Percentiles rank a stretch among this genome's conserved stretches.
These are phyloP conservation scores for Thalia dealbata DNA, from an alignment of 176 grass and related monocot species.

Conservation along the genomic window DNA sequence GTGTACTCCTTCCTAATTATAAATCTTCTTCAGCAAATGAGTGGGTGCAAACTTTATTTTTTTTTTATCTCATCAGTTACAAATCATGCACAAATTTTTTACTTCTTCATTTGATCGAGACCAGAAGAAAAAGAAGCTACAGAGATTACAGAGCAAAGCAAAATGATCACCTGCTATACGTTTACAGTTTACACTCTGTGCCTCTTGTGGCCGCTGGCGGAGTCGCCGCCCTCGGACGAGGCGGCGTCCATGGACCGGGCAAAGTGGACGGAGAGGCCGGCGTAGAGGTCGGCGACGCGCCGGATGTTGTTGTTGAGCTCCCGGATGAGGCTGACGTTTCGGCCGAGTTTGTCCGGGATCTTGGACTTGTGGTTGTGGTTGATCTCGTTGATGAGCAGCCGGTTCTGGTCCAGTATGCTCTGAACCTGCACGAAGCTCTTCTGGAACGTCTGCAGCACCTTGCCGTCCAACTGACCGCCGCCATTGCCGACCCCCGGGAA, in stretches of 20 bases:
- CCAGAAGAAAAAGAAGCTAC: too few species aligned
- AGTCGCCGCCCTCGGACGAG: background rate
- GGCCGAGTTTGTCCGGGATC: constrained; percentile 9
- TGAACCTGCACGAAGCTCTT: constrained; percentile 13
- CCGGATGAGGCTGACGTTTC: constrained; percentile 8
- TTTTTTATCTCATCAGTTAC: too few species aligned
- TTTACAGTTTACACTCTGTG: too few species aligned
- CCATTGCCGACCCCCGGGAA: background rate
- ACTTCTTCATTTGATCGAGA: too few species aligned
- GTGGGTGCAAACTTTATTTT: too few species aligned
- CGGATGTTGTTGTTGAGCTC: constrained; percentile 18
- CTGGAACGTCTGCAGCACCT: constrained; percentile 6
- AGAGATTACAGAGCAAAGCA: too few species aligned
- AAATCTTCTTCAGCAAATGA: too few species aligned
- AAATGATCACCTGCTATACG: too few species aligned
- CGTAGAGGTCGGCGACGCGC: constrained; percentile 6
- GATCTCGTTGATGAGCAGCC: constrained; percentile 13
- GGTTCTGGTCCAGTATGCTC: constrained; percentile 9
- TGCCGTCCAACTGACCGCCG: background rate
- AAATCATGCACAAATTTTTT: too few species aligned
- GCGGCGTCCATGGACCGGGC: background rate
- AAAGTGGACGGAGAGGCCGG: constrained; percentile 4
- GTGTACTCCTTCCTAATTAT: too few species aligned
- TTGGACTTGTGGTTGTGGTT: constrained; percentile 17
- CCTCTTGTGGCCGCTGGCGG: constrained; percentile 7